Evolutionary conservation across 345 rosid genomes (phyloP).

Genomic region (Camelina sativa): DNA sequence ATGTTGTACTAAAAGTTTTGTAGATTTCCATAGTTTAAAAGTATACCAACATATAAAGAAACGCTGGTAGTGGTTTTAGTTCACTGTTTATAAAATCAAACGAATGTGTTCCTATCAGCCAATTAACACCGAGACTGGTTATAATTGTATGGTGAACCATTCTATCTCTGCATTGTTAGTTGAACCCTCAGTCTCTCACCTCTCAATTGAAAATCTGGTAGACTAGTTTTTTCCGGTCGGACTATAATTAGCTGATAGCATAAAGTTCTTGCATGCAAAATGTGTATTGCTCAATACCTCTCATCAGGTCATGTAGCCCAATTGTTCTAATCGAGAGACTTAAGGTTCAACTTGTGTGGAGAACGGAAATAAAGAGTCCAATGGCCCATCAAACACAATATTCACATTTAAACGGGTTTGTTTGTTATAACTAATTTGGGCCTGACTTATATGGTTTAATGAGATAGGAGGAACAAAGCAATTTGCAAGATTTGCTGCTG

Average conservation of each 20-base stretch:
- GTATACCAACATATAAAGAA: neutral
- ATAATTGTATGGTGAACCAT: neutral
- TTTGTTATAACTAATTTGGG: neutral
- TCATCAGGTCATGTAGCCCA: neutral
- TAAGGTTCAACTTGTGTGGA: too few relatives aligned
- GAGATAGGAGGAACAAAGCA: neutral
- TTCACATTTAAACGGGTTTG: neutral
- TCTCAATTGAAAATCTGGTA: too few relatives aligned
- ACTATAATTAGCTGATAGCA: too few relatives aligned
- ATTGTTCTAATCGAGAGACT: neutral
- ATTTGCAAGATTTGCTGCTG: neutral
- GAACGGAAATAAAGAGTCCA: neutral
- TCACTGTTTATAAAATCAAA: neutral
- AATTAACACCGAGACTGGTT: too few relatives aligned
- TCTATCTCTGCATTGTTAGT: neutral
- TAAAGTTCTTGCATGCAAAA: too few relatives aligned
- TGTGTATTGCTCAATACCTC: too few relatives aligned
- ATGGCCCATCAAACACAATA: slow-evolving; percentile 2
- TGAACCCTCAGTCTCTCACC: neutral
- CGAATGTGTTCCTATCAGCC: too few relatives aligned
- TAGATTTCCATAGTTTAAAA: slow-evolving; percentile 2
- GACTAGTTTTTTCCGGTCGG: too few relatives aligned
- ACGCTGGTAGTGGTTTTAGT: neutral
- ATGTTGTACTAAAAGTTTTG: neutral
- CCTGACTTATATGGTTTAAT: neutral